phyloP scores from a whole-genome alignment of 148 eudicot species.

The Fallopia convolvulus region DNA sequence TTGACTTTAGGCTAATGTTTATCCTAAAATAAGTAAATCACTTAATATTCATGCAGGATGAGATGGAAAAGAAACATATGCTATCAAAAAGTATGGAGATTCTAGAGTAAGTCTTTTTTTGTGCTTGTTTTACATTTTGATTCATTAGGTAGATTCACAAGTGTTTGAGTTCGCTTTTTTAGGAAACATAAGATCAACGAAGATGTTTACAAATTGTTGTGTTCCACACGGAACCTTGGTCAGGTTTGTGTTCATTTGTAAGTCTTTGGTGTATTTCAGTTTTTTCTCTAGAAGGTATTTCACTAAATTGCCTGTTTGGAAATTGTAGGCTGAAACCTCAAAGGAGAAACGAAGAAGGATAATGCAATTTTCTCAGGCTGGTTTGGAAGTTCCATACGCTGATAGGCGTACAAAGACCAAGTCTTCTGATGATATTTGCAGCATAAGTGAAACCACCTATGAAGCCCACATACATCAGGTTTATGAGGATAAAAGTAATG shows the following conservation, averaged over 20 bases:
- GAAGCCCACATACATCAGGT: conserved; percentile 3
- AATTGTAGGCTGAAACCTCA: conserved; percentile 49
- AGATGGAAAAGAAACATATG: conserved; percentile 48
- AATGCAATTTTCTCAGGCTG: conserved; percentile 56
- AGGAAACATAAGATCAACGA: conserved; percentile 64
- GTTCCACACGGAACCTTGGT: conserved; percentile 66
- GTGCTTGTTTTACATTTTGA: neutral
- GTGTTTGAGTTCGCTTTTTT: conserved; percentile 13
- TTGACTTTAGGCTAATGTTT: neutral
- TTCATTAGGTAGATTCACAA: neutral
- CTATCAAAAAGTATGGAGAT: conserved; percentile 56
- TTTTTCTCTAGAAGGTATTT: no score
- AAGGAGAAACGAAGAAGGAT: conserved; percentile 64
- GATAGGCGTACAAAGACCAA: conserved; percentile 35
- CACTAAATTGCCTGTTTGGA: neutral
- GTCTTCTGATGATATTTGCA: conserved; percentile 16
- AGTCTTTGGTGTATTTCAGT: no score
- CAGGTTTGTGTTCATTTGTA: conserved; percentile 44
- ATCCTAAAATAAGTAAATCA: neutral
- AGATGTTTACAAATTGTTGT: conserved; percentile 54
- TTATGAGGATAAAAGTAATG: neutral
- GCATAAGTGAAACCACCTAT: conserved; percentile 21
- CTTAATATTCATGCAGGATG: conserved; percentile 46
- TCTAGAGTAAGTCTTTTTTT: conserved; percentile 46
- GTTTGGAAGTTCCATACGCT: conserved; percentile 39